Evolutionary conservation across 2,329 filamentous ascomycete genomes (phyloP).

Genomic region (Zelopaecilomyces penicillatus): DNA sequence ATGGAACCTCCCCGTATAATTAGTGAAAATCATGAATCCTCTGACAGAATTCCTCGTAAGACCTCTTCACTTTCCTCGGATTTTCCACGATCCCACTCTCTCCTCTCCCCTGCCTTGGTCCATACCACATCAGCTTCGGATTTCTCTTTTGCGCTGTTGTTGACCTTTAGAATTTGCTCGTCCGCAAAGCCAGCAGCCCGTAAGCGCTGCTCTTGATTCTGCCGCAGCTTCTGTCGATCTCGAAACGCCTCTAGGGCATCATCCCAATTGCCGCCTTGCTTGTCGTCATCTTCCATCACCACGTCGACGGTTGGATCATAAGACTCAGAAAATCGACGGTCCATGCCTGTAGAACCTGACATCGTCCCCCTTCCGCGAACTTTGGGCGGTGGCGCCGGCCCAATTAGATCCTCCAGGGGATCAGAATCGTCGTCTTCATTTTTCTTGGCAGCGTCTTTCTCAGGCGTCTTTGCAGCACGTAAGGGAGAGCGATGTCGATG

Average conservation of each 20-base stretch:
- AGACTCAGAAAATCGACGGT: slow-evolving; percentile 65
- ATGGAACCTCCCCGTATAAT: not conserved
- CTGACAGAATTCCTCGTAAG: slow-evolving; percentile 8
- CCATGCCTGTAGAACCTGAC: slow-evolving; percentile 58
- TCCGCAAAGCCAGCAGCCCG: slow-evolving; percentile 72
- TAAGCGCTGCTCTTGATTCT: slow-evolving; percentile 66
- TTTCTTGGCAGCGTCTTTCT: slow-evolving; percentile 1
- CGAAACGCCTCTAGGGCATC: slow-evolving; percentile 68
- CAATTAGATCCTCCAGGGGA: slow-evolving; percentile 67
- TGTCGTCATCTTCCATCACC: slow-evolving; percentile 31
- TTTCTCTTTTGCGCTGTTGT: slow-evolving; percentile 47
- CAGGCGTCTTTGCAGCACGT: slow-evolving; percentile 2
- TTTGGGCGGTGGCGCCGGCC: slow-evolving; percentile 53
- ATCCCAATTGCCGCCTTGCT: slow-evolving; percentile 62
- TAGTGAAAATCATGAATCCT: slow-evolving; percentile 4
- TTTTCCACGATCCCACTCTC: slow-evolving; percentile 55
- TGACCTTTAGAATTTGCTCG: slow-evolving; percentile 54
- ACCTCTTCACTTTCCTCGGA: slow-evolving; percentile 4
- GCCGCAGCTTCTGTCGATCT: slow-evolving; percentile 71
- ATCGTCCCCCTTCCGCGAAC: slow-evolving; percentile 62
- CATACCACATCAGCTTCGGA: slow-evolving; percentile 61
- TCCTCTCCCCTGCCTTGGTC: slow-evolving; percentile 57
- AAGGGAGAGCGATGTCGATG: slow-evolving; percentile 25
- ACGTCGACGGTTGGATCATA: slow-evolving; percentile 54
- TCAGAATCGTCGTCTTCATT: slow-evolving; percentile 44